phyloP scores from a whole-genome alignment of 1,284 basidiomycete species.

The Porodaedalea pini region DNA sequence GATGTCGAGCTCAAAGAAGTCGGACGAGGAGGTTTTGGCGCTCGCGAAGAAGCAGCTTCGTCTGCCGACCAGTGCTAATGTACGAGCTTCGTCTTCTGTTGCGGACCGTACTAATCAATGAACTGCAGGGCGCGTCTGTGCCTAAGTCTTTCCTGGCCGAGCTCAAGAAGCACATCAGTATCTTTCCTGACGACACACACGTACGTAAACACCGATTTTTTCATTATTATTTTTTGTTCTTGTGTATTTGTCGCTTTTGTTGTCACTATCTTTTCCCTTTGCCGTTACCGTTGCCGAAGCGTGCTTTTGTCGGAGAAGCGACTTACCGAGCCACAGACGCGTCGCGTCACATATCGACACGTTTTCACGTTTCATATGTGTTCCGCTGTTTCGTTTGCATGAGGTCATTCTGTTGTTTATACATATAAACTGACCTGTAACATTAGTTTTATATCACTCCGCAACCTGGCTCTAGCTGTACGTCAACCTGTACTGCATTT shows the following conservation, averaged over 20 bases:
- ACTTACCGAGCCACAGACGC: no score
- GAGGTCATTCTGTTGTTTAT: not conserved
- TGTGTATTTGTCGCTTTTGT: not conserved
- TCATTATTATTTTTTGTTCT: not conserved
- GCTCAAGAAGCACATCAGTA: constrained; percentile 17
- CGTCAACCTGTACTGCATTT: constrained; percentile 25
- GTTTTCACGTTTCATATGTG: no score
- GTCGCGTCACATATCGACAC: not conserved
- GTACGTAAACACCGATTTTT: constrained; percentile 10
- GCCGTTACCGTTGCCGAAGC: no score
- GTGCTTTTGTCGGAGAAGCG: no score
- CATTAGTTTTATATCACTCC: constrained; percentile 27
- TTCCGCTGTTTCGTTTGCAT: no score
- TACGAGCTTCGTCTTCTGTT: constrained; percentile 19
- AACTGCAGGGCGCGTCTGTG: constrained; percentile 3
- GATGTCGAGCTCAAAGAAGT: not conserved
- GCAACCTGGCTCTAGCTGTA: constrained; percentile 40
- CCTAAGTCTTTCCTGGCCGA: constrained; percentile 19
- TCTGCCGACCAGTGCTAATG: constrained; percentile 17
- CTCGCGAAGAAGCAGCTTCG: constrained; percentile 26
- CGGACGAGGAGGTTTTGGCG: not conserved
- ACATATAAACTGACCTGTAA: not conserved
- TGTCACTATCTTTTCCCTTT: not conserved
- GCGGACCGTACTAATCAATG: not conserved
- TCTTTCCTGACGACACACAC: constrained; percentile 16